phyloP scores from a whole-genome alignment of 225 moss, liverwort and hornwort genomes.

The Asterella californica region DNA sequence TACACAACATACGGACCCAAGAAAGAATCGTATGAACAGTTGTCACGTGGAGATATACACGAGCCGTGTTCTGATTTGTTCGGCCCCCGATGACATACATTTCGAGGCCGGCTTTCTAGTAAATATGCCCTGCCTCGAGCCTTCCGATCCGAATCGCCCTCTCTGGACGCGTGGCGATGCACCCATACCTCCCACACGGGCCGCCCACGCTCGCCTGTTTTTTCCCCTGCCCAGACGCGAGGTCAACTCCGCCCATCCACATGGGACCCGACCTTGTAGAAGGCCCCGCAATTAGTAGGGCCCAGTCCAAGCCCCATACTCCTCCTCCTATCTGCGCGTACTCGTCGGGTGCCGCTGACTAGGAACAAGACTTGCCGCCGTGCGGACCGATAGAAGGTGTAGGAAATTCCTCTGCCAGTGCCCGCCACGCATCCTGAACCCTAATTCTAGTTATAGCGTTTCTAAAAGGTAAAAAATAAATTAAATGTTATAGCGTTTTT shows the following conservation, averaged over 20 bases:
- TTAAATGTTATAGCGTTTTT: too few species aligned
- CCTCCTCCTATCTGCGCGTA: neutral
- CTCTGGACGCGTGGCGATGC: neutral
- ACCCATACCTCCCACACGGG: constrained; percentile 5
- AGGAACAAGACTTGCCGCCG: neutral
- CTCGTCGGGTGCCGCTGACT: neutral
- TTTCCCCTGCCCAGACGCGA: neutral
- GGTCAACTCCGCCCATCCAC: constrained; percentile 4
- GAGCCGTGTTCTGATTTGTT: neutral
- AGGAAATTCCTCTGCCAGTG: neutral
- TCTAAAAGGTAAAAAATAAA: neutral
- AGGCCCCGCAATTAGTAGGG: neutral
- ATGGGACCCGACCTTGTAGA: neutral
- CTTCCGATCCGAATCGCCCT: neutral
- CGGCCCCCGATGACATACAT: neutral
- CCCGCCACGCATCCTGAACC: neutral
- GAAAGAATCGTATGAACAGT: neutral
- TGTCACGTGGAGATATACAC: too few species aligned
- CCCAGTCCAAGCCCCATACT: neutral
- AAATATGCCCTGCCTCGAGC: neutral
- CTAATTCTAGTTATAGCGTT: constrained; percentile 2
- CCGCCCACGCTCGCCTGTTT: constrained; percentile 3
- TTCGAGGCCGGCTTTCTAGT: neutral
- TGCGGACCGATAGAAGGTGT: neutral
- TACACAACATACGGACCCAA: neutral